Evolutionary conservation across 192 early-diverging fungal genomes (phyloP).

Genomic region (Entrophospora sp.): DNA sequence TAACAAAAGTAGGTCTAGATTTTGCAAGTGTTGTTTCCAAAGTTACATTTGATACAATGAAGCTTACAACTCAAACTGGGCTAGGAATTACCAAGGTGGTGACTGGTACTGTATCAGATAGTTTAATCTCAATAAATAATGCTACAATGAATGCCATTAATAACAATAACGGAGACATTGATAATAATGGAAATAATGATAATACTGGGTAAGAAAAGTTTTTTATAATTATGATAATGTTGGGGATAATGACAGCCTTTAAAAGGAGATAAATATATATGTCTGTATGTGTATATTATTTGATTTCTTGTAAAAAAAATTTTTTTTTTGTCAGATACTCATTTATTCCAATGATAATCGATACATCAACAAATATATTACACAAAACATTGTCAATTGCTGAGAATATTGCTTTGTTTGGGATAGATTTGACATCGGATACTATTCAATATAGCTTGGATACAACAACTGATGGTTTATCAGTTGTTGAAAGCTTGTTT

Average conservation of each 20-base stretch:
- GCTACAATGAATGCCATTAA: no score
- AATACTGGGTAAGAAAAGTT: no score
- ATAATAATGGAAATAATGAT: no score
- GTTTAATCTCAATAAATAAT: no score
- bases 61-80: background rate
- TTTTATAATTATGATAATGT: background rate
- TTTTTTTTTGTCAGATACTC: background rate
- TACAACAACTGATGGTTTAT: constrained; percentile 28
- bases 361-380: constrained; percentile 3
- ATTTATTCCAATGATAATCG: constrained; percentile 18
- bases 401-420: constrained; percentile 16
- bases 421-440: constrained; percentile 12
- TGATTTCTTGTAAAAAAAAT: background rate
- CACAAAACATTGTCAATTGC: constrained; percentile 5
- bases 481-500: constrained; percentile 78
- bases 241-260: background rate
- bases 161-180: no score
- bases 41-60: background rate
- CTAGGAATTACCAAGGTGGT: background rate
- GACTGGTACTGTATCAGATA: constrained; percentile 7
- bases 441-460: constrained; percentile 19
- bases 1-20: constrained; percentile 5
- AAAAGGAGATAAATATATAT: no score
- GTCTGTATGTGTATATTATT: background rate
- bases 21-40: constrained; percentile 4